A percentile compares a stretch with the other conserved stretches of the same genome.
Conservation (phyloP, 2,329 filamentous ascomycete genomes). For the Fusarium oligoseptatum region DNA sequence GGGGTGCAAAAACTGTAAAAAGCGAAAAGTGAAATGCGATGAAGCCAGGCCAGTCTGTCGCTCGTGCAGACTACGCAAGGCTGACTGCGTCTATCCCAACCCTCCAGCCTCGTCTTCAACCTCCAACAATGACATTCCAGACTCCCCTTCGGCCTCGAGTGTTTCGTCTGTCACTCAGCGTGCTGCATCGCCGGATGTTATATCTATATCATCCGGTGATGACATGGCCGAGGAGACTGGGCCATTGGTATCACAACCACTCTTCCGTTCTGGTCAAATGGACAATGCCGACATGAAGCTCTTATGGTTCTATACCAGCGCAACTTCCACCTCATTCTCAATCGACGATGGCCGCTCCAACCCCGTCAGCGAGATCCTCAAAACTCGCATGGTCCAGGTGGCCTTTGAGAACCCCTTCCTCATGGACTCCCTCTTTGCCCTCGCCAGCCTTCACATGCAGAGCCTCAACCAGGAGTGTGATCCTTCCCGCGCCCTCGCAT, state of each 20-base stretch:
- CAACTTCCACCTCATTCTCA: constrained; percentile 62
- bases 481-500: constrained; percentile 54
- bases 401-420: constrained; percentile 67
- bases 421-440: constrained; percentile 66
- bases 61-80: constrained; percentile 62
- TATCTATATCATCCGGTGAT: constrained; percentile 26
- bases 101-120: constrained; percentile 18
- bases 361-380: constrained; percentile 59
- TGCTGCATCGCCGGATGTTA: constrained; percentile 14
- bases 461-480: constrained; percentile 56
- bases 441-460: constrained; percentile 64
- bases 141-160: constrained; percentile 12
- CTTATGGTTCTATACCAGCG: constrained; percentile 67
- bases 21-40: constrained; percentile 60
- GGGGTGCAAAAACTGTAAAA: constrained; percentile 68
- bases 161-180: not conserved
- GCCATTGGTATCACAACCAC: constrained; percentile 41
- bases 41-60: constrained; percentile 64
- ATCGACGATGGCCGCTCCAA: constrained; percentile 52
- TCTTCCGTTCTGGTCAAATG: constrained; percentile 50
- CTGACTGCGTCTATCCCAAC: constrained; percentile 61
- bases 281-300: constrained; percentile 64
- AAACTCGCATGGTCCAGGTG: constrained; percentile 61
- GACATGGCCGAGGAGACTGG: constrained; percentile 16
- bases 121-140: not conserved